These are phyloP conservation scores for Sparassis latifolia DNA, from an alignment of 1,284 basidiomycete species.

Conservation along the genomic window DNA sequence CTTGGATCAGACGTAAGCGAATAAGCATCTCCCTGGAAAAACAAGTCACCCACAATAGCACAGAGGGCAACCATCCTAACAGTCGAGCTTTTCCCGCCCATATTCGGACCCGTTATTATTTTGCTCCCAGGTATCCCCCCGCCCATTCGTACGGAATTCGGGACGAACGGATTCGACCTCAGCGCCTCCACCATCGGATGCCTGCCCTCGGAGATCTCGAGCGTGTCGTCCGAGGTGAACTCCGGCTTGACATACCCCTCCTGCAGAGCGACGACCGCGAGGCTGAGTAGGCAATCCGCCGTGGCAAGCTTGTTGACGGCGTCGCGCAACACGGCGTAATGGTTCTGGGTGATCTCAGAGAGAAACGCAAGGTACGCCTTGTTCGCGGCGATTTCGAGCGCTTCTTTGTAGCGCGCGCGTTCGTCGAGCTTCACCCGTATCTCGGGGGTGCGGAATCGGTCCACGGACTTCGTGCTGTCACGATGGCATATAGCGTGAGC, in stretches of 20 bases:
- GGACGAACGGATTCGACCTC: slow-evolving; percentile 73
- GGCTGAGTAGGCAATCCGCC: slow-evolving; percentile 74
- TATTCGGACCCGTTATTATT: slow-evolving; percentile 81
- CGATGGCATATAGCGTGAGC: background rate
- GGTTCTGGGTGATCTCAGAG: slow-evolving; percentile 53
- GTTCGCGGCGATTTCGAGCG: slow-evolving; percentile 60
- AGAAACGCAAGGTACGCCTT: slow-evolving; percentile 69
- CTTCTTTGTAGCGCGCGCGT: slow-evolving; percentile 75
- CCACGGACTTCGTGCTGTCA: slow-evolving; percentile 64
- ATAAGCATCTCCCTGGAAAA: background rate
- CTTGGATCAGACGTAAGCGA: slow-evolving; percentile 5
- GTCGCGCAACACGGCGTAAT: slow-evolving; percentile 67
- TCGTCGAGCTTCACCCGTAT: slow-evolving; percentile 65
- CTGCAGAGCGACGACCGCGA: slow-evolving; percentile 64
- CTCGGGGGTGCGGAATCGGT: slow-evolving; percentile 80
- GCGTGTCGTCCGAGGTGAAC: slow-evolving; percentile 49
- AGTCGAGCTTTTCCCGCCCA: slow-evolving; percentile 78
- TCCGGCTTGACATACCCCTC: slow-evolving; percentile 69
- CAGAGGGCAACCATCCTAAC: slow-evolving; percentile 74
- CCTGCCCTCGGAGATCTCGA: slow-evolving; percentile 68
- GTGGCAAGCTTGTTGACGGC: slow-evolving; percentile 74
- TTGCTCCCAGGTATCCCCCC: slow-evolving; percentile 49
- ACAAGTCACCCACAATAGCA: slow-evolving; percentile 41
- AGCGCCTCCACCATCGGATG: slow-evolving; percentile 83
- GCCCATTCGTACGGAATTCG: slow-evolving; percentile 61